Base-by-base conservation (phyloP, 2,329 filamentous ascomycete species). In the Hortaea werneckii region DNA sequence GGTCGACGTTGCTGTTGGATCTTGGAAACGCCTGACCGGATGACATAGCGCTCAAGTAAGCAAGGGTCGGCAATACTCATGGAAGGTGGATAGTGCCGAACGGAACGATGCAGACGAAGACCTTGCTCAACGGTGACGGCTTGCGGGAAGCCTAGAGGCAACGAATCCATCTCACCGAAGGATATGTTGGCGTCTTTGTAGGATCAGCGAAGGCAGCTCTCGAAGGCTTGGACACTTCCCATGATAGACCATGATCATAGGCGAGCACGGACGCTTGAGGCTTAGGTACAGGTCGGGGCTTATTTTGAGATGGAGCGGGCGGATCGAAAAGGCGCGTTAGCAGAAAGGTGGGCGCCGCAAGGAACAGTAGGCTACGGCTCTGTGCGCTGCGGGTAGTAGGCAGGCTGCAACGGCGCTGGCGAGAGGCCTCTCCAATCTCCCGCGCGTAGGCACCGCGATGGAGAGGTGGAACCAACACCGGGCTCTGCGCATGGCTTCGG, bases 121-220 rank as follows among this genome's bases (percentile, higher is more conserved):
- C 55, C 47, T 37, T 42, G 50, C 12, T 45, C 30, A 42, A 32
- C 41, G 44, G 41, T 46, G 44, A 44, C 49, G 50, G 55, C 50
- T 43, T 41, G 50, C 50, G 49, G 49, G 40, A 54, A 55, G 55
- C 52, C 53, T 50, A 50, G 40, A 39, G 40, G 43, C 42, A 42
- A 51, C 47, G 43, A 48, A 45, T 40, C 50, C 45, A 42, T 49
- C 50, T 50, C 53, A 48, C 50, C 40, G 55, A 52, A 42, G 56
- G 56, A 54, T 51, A 58, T 57, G 55, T 56, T 58, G 56, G 52
- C 54, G 48, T 51, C 58, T 60, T 56, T 54, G 57, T 59, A 59
- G 54, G 53, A 56, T 54, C 48, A 42, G 49, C 50, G 48, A 39
- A 40, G 44, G 45, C 42, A 50, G 45, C 43, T 42, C 44, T 46